These are phyloP conservation scores for Trichoderma cornu-damae DNA, from an alignment of 2,329 filamentous ascomycete species.

Conservation along the genomic window DNA sequence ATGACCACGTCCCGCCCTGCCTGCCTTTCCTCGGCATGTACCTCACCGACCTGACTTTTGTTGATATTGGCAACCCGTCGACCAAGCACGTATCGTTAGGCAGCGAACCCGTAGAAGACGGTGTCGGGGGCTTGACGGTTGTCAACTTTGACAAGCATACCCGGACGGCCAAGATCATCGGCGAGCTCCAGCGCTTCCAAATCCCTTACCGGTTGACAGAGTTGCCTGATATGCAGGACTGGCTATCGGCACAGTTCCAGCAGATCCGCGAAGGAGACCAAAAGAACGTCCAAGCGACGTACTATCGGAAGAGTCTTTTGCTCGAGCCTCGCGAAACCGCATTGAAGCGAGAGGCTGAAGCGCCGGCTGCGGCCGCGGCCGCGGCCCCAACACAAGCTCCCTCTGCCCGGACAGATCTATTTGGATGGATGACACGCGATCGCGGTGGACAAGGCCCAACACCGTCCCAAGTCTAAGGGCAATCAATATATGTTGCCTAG, in stretches of 20 bases:
- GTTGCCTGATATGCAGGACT: slow-evolving; percentile 84
- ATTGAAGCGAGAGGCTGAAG: slow-evolving; percentile 32
- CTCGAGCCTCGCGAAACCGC: slow-evolving; percentile 67
- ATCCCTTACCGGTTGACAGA: slow-evolving; percentile 81
- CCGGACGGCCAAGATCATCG: slow-evolving; percentile 91
- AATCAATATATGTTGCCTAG: neutral
- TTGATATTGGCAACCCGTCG: slow-evolving; percentile 87
- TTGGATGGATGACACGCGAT: slow-evolving; percentile 49
- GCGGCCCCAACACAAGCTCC: slow-evolving; percentile 27
- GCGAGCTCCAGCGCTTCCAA: slow-evolving; percentile 92
- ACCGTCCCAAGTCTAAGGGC: slow-evolving; percentile 19
- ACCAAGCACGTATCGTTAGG: slow-evolving; percentile 63
- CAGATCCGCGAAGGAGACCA: slow-evolving; percentile 61
- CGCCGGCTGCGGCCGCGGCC: slow-evolving; percentile 29
- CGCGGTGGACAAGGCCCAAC: slow-evolving; percentile 32
- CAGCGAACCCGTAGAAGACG: slow-evolving; percentile 51
- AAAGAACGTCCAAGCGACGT: slow-evolving; percentile 54
- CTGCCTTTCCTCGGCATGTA: slow-evolving; percentile 95
- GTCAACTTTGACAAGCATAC: slow-evolving; percentile 98
- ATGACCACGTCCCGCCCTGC: slow-evolving; percentile 84
- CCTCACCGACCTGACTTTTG: slow-evolving; percentile 91
- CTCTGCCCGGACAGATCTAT: slow-evolving; percentile 39
- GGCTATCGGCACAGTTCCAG: slow-evolving; percentile 77
- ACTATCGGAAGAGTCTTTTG: slow-evolving; percentile 77
- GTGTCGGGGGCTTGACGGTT: slow-evolving; percentile 64